Evolutionary conservation across 202 grass and related monocot genomes (phyloP), one percentile per base, ranked within the genome.

Genomic region (Zizania palustris): DNA sequence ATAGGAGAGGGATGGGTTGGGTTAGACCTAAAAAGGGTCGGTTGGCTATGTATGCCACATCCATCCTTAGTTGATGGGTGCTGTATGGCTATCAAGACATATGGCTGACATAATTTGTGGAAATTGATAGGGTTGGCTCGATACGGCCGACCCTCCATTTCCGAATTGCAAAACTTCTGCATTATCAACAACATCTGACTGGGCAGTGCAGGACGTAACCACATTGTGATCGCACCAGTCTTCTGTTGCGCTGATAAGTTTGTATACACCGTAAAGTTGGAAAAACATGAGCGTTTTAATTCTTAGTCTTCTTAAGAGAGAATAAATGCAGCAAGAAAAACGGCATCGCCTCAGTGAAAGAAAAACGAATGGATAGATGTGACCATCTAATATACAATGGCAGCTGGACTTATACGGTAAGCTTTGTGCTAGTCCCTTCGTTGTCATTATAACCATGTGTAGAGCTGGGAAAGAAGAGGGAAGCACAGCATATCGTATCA

Each of bases 71-170:
- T 5, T 49, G 87, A 86, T 92, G 91, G 85, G 96, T 89, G 96
- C 89, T 83, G 96, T 95, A 98, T 90, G 96, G 91, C 71, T 87
- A 92, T 95, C 95, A 95, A 92, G 95, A 92, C 95, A 98, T 98
- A 94, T 98, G 91, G 96, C 96, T 69, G 89, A 76, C 87, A 90
- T 80, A 98, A 95, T 98, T 95, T 92, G 54, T 98, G 81, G 85
- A 58, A 77, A 60, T 0, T 0, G 0, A n/a, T 87, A 86, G 89
- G 85, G 89, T 95, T 95, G 91, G 96, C 91, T 92, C 67, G 89
- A 68, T 71, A 28, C 37, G 91, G 96, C 91, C 79, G 87, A 88
- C 82, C 87, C 87, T 88, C 42, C 75, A 10, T 6, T 0, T 3
- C 4, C 3, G 0, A 56, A 57, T 0, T 3, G 7, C 21, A 0